Percentiles rank a stretch among this genome's conserved stretches.
phyloP scores from a whole-genome alignment of 306 rosid species.

The Cicer chorassanicum region DNA sequence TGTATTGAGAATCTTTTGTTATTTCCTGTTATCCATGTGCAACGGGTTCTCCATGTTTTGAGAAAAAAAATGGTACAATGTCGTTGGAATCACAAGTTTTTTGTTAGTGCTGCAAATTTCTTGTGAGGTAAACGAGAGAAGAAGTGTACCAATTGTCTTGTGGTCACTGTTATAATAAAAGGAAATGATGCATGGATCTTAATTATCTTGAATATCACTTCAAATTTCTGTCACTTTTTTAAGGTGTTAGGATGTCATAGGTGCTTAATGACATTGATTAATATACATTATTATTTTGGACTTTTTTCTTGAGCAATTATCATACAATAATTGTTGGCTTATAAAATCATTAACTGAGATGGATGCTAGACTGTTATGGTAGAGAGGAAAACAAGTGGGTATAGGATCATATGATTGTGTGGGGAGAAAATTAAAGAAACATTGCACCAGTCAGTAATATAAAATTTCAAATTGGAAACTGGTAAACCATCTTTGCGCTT shows the following conservation, averaged over 20 bases:
- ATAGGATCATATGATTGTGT: conserved; percentile 22
- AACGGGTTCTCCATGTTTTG: conserved; percentile 31
- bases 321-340: conserved; percentile 1
- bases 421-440: conserved; percentile 20
- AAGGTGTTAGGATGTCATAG: conserved; percentile 11
- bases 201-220: conserved; percentile 22
- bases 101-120: conserved; percentile 7
- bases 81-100: conserved; percentile 12
- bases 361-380: conserved; percentile 11
- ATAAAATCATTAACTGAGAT: conserved; percentile 18
- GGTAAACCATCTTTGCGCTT: conserved; percentile 11
- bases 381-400: conserved; percentile 6
- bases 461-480: conserved; percentile 18
- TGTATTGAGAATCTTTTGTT: neutral
- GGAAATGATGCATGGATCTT: conserved; percentile 6
- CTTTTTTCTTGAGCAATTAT: neutral
- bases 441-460: conserved; percentile 2
- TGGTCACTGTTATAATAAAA: conserved; percentile 18
- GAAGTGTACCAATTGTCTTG: conserved; percentile 20
- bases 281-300: neutral
- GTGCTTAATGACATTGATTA: conserved; percentile 20
- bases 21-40: neutral
- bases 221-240: neutral
- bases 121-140: neutral
- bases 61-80: conserved; percentile 17